Conservation (phyloP, 2,329 filamentous ascomycete genomes). For the Microdochium paspali region DNA sequence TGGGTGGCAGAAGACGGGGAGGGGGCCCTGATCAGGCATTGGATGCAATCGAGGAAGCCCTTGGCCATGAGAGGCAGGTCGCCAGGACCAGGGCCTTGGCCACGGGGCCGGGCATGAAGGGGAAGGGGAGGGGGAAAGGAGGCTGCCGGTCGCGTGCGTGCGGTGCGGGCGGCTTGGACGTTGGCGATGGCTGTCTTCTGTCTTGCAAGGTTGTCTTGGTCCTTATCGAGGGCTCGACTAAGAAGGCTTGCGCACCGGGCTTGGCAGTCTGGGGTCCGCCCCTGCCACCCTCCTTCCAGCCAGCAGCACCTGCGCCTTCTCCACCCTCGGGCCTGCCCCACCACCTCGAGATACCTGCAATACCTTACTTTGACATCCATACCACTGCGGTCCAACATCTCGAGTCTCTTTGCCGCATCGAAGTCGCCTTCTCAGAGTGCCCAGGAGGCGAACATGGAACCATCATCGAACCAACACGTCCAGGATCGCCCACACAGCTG, state of each 20-base stretch:
- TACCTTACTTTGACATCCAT: not conserved
- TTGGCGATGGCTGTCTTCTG: not conserved
- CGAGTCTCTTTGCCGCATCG: too few relatives aligned
- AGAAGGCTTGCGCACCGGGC: not conserved
- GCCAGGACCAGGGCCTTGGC: not conserved
- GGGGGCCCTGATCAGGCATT: not conserved
- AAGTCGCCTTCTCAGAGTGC: too few relatives aligned
- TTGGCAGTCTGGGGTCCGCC: not conserved
- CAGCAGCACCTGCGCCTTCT: not conserved
- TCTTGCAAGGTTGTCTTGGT: too few relatives aligned
- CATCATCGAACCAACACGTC: too few relatives aligned
- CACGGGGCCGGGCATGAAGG: too few relatives aligned
- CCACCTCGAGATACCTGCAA: not conserved
- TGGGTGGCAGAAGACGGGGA: not conserved
- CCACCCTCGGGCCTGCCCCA: not conserved
- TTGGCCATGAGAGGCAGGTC: not conserved
- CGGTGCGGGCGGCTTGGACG: not conserved
- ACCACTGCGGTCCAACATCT: too few relatives aligned
- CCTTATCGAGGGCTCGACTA: too few relatives aligned
- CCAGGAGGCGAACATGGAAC: too few relatives aligned
- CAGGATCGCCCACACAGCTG: too few relatives aligned
- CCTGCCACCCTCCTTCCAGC: not conserved
- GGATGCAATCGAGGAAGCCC: not conserved
- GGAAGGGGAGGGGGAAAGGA: not conserved
- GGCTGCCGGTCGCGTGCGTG: not conserved